phyloP scores from a whole-genome alignment of 108 stramenopile genomes.

The Nitzschia sp. region DNA sequence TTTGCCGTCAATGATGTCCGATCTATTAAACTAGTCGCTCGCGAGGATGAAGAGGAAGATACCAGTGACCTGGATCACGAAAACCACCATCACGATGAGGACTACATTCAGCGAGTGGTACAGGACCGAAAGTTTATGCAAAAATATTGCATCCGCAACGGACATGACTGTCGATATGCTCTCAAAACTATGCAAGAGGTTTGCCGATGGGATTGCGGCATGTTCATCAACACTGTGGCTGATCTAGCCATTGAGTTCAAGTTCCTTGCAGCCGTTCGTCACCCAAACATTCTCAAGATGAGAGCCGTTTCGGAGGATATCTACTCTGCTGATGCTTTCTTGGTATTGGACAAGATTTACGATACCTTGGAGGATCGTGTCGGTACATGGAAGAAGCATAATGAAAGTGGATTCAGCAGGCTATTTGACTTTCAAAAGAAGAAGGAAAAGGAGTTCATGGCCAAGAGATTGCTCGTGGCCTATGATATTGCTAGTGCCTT shows the following conservation, averaged over 20 bases:
- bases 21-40: conserved; percentile 12
- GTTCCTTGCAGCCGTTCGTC: conserved; percentile 59
- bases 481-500: conserved; percentile 62
- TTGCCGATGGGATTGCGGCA: conserved; percentile 34
- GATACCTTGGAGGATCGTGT: conserved; percentile 53
- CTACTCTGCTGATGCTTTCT: conserved; percentile 27
- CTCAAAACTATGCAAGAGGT: conserved; percentile 58
- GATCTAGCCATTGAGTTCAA: conserved; percentile 63
- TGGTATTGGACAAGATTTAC: conserved; percentile 58
- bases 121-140: conserved; percentile 71
- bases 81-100: conserved; percentile 39
- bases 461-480: conserved; percentile 56
- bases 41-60: conserved; percentile 1
- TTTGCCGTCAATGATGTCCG: conserved; percentile 60
- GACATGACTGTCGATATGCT: conserved; percentile 63
- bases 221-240: conserved; percentile 56
- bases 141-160: conserved; percentile 50
- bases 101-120: conserved; percentile 41
- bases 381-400: conserved; percentile 41
- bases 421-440: conserved; percentile 60
- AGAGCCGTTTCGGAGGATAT: conserved; percentile 30
- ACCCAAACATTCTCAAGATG: conserved; percentile 78
- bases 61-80: conserved; percentile 5
- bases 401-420: conserved; percentile 41
- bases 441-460: conserved; percentile 45